Conservation (phyloP, 2,329 filamentous ascomycete species). For the Zasmidium citrigriseum region DNA sequence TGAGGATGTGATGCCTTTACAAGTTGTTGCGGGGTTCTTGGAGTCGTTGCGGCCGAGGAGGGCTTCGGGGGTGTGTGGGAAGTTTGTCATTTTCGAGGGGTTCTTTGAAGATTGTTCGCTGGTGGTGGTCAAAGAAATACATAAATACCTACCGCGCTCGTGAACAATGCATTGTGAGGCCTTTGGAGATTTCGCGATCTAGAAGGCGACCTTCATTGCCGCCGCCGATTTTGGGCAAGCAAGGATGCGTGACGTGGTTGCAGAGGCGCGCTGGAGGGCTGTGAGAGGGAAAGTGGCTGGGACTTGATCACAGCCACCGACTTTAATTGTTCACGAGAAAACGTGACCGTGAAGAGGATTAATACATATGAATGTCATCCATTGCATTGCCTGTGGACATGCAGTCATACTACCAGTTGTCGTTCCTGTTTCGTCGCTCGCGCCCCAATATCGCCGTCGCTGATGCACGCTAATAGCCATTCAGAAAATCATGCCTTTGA, state of each 20-base stretch:
- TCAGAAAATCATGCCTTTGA: neutral
- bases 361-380: neutral
- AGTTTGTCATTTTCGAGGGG: constrained; percentile 12
- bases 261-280: constrained; percentile 1
- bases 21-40: constrained; percentile 79
- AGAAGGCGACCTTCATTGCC: neutral
- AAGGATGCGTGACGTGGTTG: constrained; percentile 16
- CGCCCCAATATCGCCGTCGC: neutral
- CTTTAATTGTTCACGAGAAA: neutral
- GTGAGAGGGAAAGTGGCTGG: constrained; percentile 4
- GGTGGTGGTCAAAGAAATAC: neutral
- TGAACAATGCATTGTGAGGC: neutral
- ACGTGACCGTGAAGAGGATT: neutral
- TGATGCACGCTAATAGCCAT: constrained; percentile 9
- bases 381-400: neutral
- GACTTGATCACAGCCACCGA: neutral
- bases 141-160: constrained; percentile 11
- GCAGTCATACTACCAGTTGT: neutral
- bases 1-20: constrained; percentile 78
- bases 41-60: constrained; percentile 78
- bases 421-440: neutral
- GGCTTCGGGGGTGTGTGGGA: constrained; percentile 64
- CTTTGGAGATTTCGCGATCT: neutral
- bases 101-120: neutral
- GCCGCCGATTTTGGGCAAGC: constrained; percentile 2